Base-by-base conservation (phyloP, 2,329 filamentous ascomycete species). In the Pseudogymnoascus sp. region DNA sequence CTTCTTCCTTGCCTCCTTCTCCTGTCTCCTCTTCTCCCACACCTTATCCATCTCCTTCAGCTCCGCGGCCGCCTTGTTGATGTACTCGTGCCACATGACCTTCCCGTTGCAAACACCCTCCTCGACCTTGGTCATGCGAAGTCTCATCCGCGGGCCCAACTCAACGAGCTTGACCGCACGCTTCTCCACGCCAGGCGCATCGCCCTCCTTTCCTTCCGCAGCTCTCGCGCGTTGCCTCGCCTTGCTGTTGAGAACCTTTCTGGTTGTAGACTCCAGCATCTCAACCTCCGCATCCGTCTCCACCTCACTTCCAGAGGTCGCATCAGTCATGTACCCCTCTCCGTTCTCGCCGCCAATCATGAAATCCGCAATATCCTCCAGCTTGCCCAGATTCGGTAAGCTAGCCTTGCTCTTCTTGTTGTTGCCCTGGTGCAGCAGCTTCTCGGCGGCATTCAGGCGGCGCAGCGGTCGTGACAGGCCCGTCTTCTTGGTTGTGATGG, bases 241-340 rank as follows among this genome's bases (percentile, higher is more conserved):
- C 66, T 78, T 80, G 38, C 74, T 74, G 1, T 76, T 78, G 23
- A 86, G 76, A 0, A 90, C 84, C 71, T 84, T 88, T 69, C 84
- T 81, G 1, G 87, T 79, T 63, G 86, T 78, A 64, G 79, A 83
- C 78, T 87, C 86, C 17, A 80, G 83, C 21, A 99, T 86, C 74
- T 99, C 95, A 10, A 99, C 91, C 76, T 99, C 95, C 47, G 91
- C 93, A 72, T 99, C 95, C 0, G 93, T 97, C 67, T 97, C 95
- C 23, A 89, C 80, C 73, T 99, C 95, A 42, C 91, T 96, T 64
- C 96, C 95, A 67, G 91, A 96, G 0, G 87, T 89, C 19, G 78
- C 84, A 64, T 95, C 93, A 4, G 91, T 95, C 69, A 93, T 89
- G 76, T 97, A 99, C 2, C 93, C 91, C 17, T 85, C 80, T 13